phyloP scores from a whole-genome alignment of 495 filamentous ascomycete genomes.

The Filosporella fistucella region DNA sequence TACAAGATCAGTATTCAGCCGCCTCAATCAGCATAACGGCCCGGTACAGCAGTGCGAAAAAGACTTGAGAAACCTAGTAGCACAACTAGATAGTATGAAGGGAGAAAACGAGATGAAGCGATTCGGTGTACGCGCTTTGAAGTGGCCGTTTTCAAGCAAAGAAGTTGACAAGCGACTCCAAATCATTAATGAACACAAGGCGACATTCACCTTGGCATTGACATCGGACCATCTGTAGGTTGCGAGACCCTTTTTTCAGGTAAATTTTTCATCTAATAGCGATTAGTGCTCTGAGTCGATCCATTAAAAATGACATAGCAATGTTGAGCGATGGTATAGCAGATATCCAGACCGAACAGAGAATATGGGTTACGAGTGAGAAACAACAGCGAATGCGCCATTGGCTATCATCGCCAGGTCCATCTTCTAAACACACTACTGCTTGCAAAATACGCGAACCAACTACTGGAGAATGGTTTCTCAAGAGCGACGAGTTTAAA shows the following conservation, averaged over 20 bases:
- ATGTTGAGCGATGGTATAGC: not conserved
- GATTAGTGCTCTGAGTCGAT: not conserved
- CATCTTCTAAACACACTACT: not conserved
- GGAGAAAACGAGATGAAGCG: conserved; percentile 1
- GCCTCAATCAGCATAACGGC: conserved; percentile 5
- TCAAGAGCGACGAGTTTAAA: conserved; percentile 3
- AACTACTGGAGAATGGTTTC: conserved; percentile 6
- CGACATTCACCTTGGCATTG: conserved; percentile 2
- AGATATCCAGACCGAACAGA: conserved; percentile 13
- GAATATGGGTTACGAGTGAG: conserved; percentile 26
- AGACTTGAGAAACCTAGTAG: conserved; percentile 5
- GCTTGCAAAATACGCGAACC: conserved; percentile 1
- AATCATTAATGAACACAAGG: conserved; percentile 8
- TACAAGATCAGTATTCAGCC: not conserved
- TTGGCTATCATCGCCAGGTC: conserved; percentile 1
- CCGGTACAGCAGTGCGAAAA: conserved; percentile 10
- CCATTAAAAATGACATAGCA: not conserved
- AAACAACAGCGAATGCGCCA: not conserved
- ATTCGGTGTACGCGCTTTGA: conserved; percentile 7
- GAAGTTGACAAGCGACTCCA: conserved; percentile 4
- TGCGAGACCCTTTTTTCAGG: not conserved
- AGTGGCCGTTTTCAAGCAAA: conserved; percentile 17
- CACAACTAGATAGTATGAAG: conserved; percentile 2
- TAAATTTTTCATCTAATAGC: not conserved
- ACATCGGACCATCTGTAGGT: conserved; percentile 7